phyloP scores from a whole-genome alignment of 78 protist species.

The Dictyostelium capitatum region DNA sequence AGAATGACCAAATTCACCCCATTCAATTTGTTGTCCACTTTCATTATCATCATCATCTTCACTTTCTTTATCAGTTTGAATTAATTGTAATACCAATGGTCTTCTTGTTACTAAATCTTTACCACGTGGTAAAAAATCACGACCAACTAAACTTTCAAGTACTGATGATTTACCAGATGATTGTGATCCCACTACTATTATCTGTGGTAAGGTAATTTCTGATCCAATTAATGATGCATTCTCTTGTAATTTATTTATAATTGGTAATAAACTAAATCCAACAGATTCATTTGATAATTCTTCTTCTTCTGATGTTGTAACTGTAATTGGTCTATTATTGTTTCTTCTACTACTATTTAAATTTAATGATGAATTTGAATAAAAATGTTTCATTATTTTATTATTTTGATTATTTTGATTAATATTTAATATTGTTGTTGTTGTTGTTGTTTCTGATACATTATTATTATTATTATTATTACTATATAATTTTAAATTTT shows the following conservation, averaged over 20 bases:
- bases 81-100: slow-evolving; percentile 97
- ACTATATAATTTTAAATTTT: not conserved
- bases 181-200: slow-evolving; percentile 97
- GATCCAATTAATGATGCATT: slow-evolving; percentile 86
- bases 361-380: not conserved
- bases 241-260: slow-evolving; percentile 94
- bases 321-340: not conserved
- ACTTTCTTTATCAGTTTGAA: not conserved
- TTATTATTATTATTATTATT: not conserved
- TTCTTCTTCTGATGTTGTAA: too few relatives aligned
- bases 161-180: slow-evolving; percentile 95
- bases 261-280: slow-evolving; percentile 85
- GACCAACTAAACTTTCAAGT: slow-evolving; percentile 95
- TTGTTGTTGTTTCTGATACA: not conserved
- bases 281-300: slow-evolving; percentile 23
- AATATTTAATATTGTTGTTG: not conserved
- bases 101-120: slow-evolving; percentile 97
- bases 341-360: not conserved
- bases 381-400: not conserved
- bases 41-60: not conserved
- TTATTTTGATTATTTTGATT: not conserved
- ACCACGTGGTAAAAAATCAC: slow-evolving; percentile 94
- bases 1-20: slow-evolving; percentile 93
- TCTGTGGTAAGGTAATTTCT: slow-evolving; percentile 94
- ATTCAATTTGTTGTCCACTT: slow-evolving; percentile 60